A percentile compares a stretch with the other conserved stretches of the same genome.
Conservation (phyloP, 768 basidiomycete genomes). For the Calocybe cyanea region DNA sequence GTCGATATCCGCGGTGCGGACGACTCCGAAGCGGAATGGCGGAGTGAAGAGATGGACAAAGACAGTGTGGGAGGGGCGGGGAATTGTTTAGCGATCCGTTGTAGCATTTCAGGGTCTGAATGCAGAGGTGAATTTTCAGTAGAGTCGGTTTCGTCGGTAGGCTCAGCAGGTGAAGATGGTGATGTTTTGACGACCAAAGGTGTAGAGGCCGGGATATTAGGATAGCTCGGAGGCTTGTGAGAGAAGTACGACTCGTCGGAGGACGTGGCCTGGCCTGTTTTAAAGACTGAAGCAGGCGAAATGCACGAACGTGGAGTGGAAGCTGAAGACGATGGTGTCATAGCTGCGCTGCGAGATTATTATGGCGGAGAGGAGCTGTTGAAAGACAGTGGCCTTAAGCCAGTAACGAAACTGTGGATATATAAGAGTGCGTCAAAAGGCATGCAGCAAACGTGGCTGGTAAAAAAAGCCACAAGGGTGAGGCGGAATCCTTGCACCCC, state of each 20-base stretch:
- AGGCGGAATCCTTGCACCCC: conserved; percentile 5
- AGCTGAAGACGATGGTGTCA: conserved; percentile 11
- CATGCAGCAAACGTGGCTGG: conserved; percentile 14
- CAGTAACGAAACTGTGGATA: conserved; percentile 6
- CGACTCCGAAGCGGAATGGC: conserved; percentile 14
- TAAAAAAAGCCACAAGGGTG: no score
- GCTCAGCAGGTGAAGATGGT: conserved; percentile 4
- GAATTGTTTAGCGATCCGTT: conserved; percentile 24
- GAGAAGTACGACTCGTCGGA: conserved; percentile 16
- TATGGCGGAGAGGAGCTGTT: not conserved
- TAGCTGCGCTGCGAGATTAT: conserved; percentile 4
- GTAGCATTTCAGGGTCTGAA: conserved; percentile 19
- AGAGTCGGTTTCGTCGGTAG: not conserved
- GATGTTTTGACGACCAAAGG: conserved; percentile 4
- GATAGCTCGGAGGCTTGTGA: conserved; percentile 2
- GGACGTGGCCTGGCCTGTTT: conserved; percentile 6
- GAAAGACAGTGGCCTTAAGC: not conserved
- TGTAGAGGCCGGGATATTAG: conserved; percentile 11
- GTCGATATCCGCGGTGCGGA: conserved; percentile 17
- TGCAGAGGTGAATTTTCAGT: conserved; percentile 3
- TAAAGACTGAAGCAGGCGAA: conserved; percentile 7
- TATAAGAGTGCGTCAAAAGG: conserved; percentile 7
- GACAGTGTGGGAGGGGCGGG: conserved; percentile 24
- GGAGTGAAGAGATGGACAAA: conserved; percentile 17
- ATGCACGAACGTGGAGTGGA: conserved; percentile 14